These are phyloP conservation scores for Cercophora newfieldiana DNA, from an alignment of 495 filamentous ascomycete genomes.

Conservation along the genomic window DNA sequence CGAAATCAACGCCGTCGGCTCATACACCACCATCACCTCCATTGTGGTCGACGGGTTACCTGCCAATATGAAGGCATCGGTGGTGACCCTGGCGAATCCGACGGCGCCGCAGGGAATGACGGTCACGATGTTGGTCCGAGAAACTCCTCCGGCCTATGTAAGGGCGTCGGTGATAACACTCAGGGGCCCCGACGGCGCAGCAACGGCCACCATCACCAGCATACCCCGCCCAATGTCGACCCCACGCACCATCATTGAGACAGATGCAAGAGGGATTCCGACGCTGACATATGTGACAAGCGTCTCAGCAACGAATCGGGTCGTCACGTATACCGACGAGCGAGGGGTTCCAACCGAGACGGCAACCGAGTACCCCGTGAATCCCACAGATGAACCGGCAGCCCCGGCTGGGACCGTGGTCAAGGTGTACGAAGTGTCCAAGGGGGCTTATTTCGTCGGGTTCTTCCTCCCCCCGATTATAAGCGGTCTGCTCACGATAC, in stretches of 20 bases:
- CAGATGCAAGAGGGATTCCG: slow-evolving; percentile 25
- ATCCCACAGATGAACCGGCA: slow-evolving; percentile 10
- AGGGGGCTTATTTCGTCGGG: slow-evolving; percentile 37
- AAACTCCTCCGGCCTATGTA: slow-evolving; percentile 19
- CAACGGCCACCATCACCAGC: slow-evolving; percentile 28
- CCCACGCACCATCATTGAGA: slow-evolving; percentile 28
- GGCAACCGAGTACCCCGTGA: slow-evolving; percentile 30
- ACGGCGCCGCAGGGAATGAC: neutral
- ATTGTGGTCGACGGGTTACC: neutral
- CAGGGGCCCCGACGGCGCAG: slow-evolving; percentile 25
- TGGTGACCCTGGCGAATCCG: slow-evolving; percentile 1
- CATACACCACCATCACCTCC: neutral
- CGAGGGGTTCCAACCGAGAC: slow-evolving; percentile 34
- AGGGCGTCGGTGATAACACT: slow-evolving; percentile 22
- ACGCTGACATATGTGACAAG: slow-evolving; percentile 32
- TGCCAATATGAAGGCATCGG: neutral
- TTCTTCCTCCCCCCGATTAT: slow-evolving; percentile 38
- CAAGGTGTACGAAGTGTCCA: slow-evolving; percentile 26
- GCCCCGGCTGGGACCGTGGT: neutral
- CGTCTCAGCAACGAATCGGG: slow-evolving; percentile 23
- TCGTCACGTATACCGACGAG: slow-evolving; percentile 26
- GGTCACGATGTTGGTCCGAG: neutral
- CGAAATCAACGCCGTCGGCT: neutral
- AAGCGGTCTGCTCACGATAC: slow-evolving; percentile 33
- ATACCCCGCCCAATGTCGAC: slow-evolving; percentile 29